Conservation (phyloP, 208 protist genomes). For the Acanthamoeba lenticulata region DNA sequence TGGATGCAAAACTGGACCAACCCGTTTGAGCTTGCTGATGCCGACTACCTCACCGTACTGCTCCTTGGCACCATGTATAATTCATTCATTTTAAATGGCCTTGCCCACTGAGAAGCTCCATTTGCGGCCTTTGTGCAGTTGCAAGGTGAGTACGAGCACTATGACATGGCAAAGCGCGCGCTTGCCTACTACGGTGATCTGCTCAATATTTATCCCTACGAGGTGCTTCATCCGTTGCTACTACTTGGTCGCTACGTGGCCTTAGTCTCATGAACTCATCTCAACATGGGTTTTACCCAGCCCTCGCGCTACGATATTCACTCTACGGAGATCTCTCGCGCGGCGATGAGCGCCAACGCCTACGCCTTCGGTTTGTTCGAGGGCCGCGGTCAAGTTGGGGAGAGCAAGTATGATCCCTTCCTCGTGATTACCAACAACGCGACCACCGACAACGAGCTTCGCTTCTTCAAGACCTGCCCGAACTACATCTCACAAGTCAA, state of each 20-base stretch:
- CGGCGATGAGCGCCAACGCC: constrained; percentile 1
- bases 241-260: background rate
- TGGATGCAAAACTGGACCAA: constrained; percentile 43
- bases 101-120: too few relatives aligned
- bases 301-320: background rate
- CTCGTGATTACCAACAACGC: background rate
- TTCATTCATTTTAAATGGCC: background rate
- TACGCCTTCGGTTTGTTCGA: constrained; percentile 38
- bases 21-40: background rate
- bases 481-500: background rate
- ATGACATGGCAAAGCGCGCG: background rate
- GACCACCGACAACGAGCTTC: background rate
- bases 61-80: background rate
- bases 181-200: background rate
- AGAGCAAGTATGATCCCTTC: constrained; percentile 4
- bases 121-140: background rate
- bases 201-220: background rate
- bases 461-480: constrained; percentile 17
- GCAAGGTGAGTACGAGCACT: constrained; percentile 22
- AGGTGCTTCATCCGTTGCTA: too few relatives aligned
- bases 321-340: constrained; percentile 2
- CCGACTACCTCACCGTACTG: background rate
- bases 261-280: background rate
- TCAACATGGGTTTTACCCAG: background rate
- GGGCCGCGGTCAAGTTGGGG: background rate